Conservation (phyloP, 805 yeast genomes). For the Cyberlindnera mississippiensis region DNA sequence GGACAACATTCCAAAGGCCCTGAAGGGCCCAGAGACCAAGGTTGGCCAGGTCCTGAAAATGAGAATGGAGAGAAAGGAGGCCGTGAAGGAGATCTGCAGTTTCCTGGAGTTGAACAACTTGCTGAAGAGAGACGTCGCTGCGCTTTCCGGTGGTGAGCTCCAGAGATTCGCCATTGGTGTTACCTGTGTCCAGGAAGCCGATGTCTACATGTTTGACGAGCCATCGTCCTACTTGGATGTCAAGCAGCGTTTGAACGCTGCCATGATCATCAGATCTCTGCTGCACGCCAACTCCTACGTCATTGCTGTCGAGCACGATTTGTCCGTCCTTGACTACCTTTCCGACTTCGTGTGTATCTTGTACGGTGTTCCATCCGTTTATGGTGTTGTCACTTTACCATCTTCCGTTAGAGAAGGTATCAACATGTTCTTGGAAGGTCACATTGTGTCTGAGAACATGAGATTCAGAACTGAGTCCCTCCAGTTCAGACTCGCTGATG, state of each 20-base stretch:
- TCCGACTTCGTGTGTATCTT: conserved; percentile 96
- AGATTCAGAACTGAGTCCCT: conserved; percentile 95
- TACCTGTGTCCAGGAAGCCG: conserved; percentile 93
- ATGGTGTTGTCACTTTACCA: conserved; percentile 97
- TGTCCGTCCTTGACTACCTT: conserved; percentile 93
- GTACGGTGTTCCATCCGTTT: conserved; percentile 97
- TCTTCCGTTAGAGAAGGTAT: conserved; percentile 98
- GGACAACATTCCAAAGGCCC: conserved; percentile 94
- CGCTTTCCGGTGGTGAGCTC: conserved; percentile 96
- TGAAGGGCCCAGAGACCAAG: conserved; percentile 71
- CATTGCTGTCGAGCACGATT: conserved; percentile 97
- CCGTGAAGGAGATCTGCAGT: conserved; percentile 61
- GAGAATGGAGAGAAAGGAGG: conserved; percentile 65
- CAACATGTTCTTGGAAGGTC: conserved; percentile 97
- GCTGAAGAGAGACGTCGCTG: conserved; percentile 80
- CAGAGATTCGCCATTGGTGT: conserved; percentile 98
- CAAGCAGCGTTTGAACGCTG: conserved; percentile 97
- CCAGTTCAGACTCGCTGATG: conserved; percentile 90
- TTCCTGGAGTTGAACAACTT: conserved; percentile 74
- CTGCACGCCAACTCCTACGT: conserved; percentile 75
- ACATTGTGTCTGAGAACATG: conserved; percentile 93
- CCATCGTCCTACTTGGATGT: conserved; percentile 98
- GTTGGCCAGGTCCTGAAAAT: conserved; percentile 81
- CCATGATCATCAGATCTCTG: conserved; percentile 85
- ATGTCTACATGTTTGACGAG: conserved; percentile 98